Evolutionary conservation across 305 asterid species (phyloP).

Genomic region (Galium porrigens): DNA sequence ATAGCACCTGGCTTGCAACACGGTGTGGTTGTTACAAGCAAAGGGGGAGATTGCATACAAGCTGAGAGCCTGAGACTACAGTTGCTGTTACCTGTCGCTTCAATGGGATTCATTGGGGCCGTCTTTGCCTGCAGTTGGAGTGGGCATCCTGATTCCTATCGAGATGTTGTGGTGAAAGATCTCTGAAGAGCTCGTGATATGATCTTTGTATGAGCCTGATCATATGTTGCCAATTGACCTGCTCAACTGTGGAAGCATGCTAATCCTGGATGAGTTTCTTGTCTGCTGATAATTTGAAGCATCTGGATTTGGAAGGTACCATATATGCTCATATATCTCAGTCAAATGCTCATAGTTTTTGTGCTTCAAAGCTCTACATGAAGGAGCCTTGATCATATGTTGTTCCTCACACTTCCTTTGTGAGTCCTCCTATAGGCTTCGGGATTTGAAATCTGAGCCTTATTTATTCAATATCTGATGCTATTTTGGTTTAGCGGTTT

Average conservation of each 20-base stretch:
- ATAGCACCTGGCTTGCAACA: background rate
- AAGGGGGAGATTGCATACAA: background rate
- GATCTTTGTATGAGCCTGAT: background rate
- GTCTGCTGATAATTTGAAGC: background rate
- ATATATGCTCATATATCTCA: background rate
- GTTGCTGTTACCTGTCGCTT: background rate
- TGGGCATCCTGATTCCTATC: background rate
- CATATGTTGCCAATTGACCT: background rate
- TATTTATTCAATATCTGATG: background rate
- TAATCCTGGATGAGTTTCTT: background rate
- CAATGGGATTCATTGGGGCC: background rate
- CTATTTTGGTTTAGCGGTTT: background rate
- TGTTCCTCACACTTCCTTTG: background rate
- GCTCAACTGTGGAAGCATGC: background rate
- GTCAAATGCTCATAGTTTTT: background rate
- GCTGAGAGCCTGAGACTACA: background rate
- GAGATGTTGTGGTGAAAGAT: background rate
- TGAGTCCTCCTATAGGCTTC: background rate
- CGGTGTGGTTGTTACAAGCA: background rate
- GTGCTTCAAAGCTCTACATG: background rate
- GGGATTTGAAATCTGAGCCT: background rate
- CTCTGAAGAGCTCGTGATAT: background rate
- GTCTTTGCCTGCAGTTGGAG: constrained; percentile 2
- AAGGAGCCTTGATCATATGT: background rate
- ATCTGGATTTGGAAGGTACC: background rate